Conservation (phyloP, 2,329 filamentous ascomycete genomes). For the Alternaria burnsii region DNA sequence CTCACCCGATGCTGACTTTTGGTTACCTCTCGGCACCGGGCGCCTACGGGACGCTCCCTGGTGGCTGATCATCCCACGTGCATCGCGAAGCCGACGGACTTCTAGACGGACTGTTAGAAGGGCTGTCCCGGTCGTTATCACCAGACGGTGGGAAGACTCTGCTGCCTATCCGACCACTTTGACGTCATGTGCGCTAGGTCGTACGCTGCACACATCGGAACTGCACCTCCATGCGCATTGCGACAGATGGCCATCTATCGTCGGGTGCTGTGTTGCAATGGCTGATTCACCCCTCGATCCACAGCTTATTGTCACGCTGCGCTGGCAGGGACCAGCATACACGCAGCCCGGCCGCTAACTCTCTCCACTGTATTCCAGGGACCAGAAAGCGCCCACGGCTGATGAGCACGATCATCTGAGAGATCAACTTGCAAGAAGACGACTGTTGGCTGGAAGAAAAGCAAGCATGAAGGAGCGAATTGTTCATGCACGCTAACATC, state of each 20-base stretch:
- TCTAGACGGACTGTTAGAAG: constrained; percentile 8
- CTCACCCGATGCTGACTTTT: constrained; percentile 1
- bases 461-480: background rate
- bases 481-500: constrained; percentile 1
- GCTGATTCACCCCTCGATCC: constrained; percentile 1
- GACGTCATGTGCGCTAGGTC: constrained; percentile 25
- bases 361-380: constrained; percentile 13
- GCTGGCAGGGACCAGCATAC: constrained; percentile 25
- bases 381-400: constrained; percentile 9
- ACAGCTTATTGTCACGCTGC: constrained; percentile 8
- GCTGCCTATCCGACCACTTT: constrained; percentile 4
- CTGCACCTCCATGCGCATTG: constrained; percentile 6
- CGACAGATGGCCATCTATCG: constrained; percentile 4
- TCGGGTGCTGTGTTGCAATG: constrained; percentile 2
- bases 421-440: constrained; percentile 1
- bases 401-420: constrained; percentile 9
- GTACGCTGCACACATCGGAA: constrained; percentile 13
- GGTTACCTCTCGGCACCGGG: constrained; percentile 15
- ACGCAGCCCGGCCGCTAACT: constrained; percentile 24
- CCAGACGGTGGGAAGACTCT: constrained; percentile 24
- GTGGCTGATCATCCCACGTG: constrained; percentile 33
- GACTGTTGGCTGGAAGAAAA: constrained; percentile 1
- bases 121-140: constrained; percentile 27
- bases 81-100: constrained; percentile 7
- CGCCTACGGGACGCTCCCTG: constrained; percentile 25